These are phyloP conservation scores for Stephanodiscus triporus DNA, from an alignment of 108 stramenopile genomes.

Conservation along the genomic window DNA sequence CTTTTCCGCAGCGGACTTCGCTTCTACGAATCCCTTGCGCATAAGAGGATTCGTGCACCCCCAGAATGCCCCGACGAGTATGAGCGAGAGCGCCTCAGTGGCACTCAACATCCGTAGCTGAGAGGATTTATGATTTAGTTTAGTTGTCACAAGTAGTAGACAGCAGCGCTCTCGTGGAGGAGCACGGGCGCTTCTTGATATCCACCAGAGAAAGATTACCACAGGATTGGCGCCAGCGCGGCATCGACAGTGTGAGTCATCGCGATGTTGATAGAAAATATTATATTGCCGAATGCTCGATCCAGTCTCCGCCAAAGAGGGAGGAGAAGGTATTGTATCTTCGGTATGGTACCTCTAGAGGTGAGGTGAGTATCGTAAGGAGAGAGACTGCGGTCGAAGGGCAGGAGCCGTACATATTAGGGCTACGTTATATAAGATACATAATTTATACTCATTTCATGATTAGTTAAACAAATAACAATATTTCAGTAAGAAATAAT, in stretches of 20 bases:
- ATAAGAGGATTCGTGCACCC: constrained; percentile 89
- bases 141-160: not conserved
- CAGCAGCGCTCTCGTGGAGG: not conserved
- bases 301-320: not conserved
- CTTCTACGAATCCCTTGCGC: constrained; percentile 59
- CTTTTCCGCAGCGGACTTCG: constrained; percentile 14
- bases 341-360: too few relatives aligned
- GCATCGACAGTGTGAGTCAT: not conserved
- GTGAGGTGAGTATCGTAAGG: too few relatives aligned
- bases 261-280: not conserved
- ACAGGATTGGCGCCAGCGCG: too few relatives aligned
- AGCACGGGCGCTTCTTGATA: not conserved
- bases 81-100: constrained; percentile 50
- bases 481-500: too few relatives aligned
- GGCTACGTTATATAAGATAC: too few relatives aligned
- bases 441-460: too few relatives aligned
- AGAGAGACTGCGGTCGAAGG: too few relatives aligned
- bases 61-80: constrained; percentile 81
- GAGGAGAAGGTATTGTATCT: not conserved
- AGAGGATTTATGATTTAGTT: not conserved
- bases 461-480: too few relatives aligned
- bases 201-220: not conserved
- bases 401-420: too few relatives aligned
- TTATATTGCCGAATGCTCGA: not conserved
- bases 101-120: constrained; percentile 25